Base-by-base conservation (phyloP, 2,329 filamentous ascomycete genomes). In the Aspergillus piperis region DNA sequence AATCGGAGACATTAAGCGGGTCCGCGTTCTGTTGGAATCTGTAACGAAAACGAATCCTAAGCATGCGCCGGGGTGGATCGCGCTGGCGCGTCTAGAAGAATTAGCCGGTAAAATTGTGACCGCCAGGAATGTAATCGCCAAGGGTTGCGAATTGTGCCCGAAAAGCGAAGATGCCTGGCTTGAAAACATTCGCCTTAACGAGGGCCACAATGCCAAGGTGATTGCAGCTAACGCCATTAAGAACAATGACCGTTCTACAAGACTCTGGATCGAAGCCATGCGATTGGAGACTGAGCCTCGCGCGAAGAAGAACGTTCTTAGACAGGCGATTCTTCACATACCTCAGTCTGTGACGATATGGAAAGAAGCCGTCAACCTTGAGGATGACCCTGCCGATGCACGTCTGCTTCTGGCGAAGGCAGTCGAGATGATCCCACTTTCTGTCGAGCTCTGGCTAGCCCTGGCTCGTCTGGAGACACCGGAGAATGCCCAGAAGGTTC, bases 31-130 rank as follows among this genome's bases (percentile, higher is more conserved):
- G 38, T 81, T 99, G n/a, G 92, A 96, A 73, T 98, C 94, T 0
- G 95, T 98, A 50, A 96, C 96, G 74, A 96, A 95, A 78, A 97
- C 94, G 7, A 99, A 99, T 74, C 91, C 94, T 2, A 93, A 91
- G 64, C 96, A 98, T 72, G 92, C 91, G 0, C 91, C 95, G 8
- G 95, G 92, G 19, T 99, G 96, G 90, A 96, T 99, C 68, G 95
- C 96, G 4, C 91, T 95, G 3, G 92, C 94, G 15, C 87, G 95
- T 70, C 78, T 99, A 51, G 96, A 99, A 75, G 93, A 98, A 74
- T 82, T 96, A 62, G 95, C 95, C 3, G 94, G 94, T 48, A 96
- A 96, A 77, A 90, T 91, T 58, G 92, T 96, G 6, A 90, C 92
- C 3, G 95, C 95, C 11, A 87, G 94, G 58, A 95, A 90, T 68